Conservation (phyloP, 305 asterid species). For the Rubia tinctorum region DNA sequence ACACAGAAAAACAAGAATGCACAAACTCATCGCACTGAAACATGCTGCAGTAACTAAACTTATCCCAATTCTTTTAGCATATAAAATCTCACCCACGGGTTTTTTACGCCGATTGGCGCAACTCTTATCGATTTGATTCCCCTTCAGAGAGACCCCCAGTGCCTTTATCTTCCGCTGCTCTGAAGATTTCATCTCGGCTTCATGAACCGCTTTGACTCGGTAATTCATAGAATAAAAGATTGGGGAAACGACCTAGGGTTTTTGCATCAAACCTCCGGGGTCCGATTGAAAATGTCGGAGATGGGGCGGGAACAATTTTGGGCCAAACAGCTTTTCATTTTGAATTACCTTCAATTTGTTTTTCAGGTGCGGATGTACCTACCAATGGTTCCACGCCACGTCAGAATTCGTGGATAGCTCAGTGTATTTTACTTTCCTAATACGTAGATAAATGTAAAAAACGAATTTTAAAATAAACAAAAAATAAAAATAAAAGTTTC, state of each 20-base stretch:
- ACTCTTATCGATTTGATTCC: slow-evolving; percentile 39
- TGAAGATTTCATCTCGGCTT: slow-evolving; percentile 34
- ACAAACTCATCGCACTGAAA: not conserved
- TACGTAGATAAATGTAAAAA: no score
- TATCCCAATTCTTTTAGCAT: not conserved
- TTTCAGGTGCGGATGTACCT: not conserved
- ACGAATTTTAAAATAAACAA: no score
- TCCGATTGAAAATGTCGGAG: not conserved
- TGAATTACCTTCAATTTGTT: not conserved
- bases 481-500: no score
- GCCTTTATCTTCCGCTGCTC: slow-evolving; percentile 45
- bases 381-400: no score
- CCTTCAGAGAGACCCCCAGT: slow-evolving; percentile 23
- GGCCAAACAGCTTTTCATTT: slow-evolving; percentile 5
- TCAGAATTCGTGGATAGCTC: no score
- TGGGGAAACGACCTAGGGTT: slow-evolving; percentile 9
- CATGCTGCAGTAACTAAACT: not conserved
- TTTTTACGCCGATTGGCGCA: slow-evolving; percentile 32
- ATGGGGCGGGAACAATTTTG: slow-evolving; percentile 18
- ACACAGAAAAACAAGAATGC: not conserved
- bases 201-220: not conserved
- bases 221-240: not conserved
- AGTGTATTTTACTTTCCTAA: no score
- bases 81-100: slow-evolving; percentile 37
- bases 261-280: not conserved